These are phyloP conservation scores for Tricholoma bakamatsutake DNA, from an alignment of 768 basidiomycete genomes.

Conservation along the genomic window DNA sequence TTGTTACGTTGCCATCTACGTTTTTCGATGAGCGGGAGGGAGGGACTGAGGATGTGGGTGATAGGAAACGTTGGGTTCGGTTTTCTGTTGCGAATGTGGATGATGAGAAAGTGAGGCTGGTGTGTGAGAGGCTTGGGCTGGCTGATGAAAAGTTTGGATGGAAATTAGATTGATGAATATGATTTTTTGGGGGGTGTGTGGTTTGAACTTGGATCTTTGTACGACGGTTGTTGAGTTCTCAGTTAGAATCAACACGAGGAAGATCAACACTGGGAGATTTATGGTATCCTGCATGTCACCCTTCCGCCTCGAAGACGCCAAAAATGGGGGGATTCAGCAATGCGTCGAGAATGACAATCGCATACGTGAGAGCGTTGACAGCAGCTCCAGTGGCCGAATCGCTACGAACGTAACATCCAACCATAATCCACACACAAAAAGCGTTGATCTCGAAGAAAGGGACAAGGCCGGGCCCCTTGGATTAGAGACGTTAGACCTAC, in stretches of 20 bases:
- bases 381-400: constrained; percentile 19
- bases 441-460: too few relatives aligned
- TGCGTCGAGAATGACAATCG: constrained; percentile 37
- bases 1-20: constrained; percentile 57
- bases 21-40: constrained; percentile 44
- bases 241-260: too few relatives aligned
- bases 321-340: too few relatives aligned
- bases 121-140: constrained; percentile 45
- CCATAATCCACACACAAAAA: constrained; percentile 31
- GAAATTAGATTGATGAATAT: constrained; percentile 16
- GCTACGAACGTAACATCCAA: constrained; percentile 24
- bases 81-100: constrained; percentile 81
- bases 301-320: too few relatives aligned
- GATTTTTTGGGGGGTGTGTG: too few relatives aligned
- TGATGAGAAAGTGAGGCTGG: constrained; percentile 48
- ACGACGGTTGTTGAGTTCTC: too few relatives aligned
- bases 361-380: constrained; percentile 40
- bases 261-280: too few relatives aligned
- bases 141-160: constrained; percentile 33
- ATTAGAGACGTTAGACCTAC: too few relatives aligned
- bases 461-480: too few relatives aligned
- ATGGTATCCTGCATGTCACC: too few relatives aligned
- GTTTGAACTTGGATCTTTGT: too few relatives aligned
- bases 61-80: constrained; percentile 60
- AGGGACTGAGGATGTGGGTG: constrained; percentile 30